Percentiles rank a stretch among this genome's conserved stretches.
phyloP scores from a whole-genome alignment of 805 yeast species.

The Starmerella roubikii region DNA sequence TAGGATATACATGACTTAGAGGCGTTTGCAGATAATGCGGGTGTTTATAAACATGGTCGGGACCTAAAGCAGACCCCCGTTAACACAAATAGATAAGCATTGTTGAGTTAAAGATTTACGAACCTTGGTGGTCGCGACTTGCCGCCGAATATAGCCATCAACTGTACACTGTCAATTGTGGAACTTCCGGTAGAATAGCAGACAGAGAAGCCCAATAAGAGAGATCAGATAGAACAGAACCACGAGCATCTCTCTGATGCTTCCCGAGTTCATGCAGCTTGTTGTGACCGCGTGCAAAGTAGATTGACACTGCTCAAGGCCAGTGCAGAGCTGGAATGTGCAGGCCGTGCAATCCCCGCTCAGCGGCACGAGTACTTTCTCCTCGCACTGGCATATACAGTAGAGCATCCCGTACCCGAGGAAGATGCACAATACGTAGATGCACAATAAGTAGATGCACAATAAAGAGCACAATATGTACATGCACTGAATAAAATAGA shows the following conservation, averaged over 20 bases:
- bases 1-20: too few relatives aligned
- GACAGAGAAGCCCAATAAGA: background rate
- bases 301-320: conserved; percentile 4
- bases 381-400: conserved; percentile 12
- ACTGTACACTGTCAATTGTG: too few relatives aligned
- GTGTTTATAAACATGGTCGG: too few relatives aligned
- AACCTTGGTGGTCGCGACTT: background rate
- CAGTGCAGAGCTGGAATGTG: conserved; percentile 7
- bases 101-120: too few relatives aligned
- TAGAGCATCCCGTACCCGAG: conserved; percentile 1
- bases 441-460: too few relatives aligned
- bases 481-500: too few relatives aligned
- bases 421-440: too few relatives aligned
- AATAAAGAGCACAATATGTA: too few relatives aligned
- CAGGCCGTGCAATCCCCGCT: conserved; percentile 6
- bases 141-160: too few relatives aligned
- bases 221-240: conserved; percentile 3
- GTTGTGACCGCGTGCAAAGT: conserved; percentile 1
- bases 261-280: conserved; percentile 9
- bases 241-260: conserved; percentile 8
- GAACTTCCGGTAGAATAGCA: background rate
- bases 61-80: too few relatives aligned
- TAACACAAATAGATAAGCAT: too few relatives aligned
- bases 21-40: too few relatives aligned
- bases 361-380: conserved; percentile 5